Conservation (phyloP, 1,139 yeast species). For the Diutina sp. region DNA sequence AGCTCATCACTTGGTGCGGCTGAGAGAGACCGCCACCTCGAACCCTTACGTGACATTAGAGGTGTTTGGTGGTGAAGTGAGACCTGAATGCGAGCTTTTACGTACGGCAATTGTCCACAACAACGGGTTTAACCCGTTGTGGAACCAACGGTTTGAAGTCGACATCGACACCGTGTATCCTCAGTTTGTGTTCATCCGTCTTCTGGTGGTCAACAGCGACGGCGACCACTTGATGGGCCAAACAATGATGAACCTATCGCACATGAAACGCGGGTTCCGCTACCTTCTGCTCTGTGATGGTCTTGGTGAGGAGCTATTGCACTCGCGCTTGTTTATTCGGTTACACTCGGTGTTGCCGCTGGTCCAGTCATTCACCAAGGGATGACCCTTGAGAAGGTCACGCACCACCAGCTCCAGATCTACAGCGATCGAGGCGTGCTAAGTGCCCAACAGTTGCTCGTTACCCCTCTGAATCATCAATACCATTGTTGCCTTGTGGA, state of each 20-base stretch:
- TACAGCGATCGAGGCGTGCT: too few relatives aligned
- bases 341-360: neutral
- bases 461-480: too few relatives aligned
- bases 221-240: conserved; percentile 13
- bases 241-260: conserved; percentile 36
- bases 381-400: too few relatives aligned
- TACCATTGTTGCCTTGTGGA: too few relatives aligned
- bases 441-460: too few relatives aligned
- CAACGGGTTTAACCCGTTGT: conserved; percentile 80
- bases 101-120: conserved; percentile 28
- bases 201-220: conserved; percentile 15
- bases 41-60: conserved; percentile 53
- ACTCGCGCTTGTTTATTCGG: conserved; percentile 61
- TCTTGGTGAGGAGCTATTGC: conserved; percentile 72
- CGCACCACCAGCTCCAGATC: too few relatives aligned
- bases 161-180: conserved; percentile 21
- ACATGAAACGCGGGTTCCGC: conserved; percentile 64
- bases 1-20: conserved; percentile 75
- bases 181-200: conserved; percentile 22
- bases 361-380: neutral
- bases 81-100: conserved; percentile 7
- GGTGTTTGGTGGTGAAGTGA: conserved; percentile 27
- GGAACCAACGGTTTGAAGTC: conserved; percentile 49
- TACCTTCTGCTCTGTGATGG: conserved; percentile 64
- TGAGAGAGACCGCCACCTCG: conserved; percentile 28